Evolutionary conservation across 805 yeast species (phyloP).

Genomic region (Candida corydali): DNA sequence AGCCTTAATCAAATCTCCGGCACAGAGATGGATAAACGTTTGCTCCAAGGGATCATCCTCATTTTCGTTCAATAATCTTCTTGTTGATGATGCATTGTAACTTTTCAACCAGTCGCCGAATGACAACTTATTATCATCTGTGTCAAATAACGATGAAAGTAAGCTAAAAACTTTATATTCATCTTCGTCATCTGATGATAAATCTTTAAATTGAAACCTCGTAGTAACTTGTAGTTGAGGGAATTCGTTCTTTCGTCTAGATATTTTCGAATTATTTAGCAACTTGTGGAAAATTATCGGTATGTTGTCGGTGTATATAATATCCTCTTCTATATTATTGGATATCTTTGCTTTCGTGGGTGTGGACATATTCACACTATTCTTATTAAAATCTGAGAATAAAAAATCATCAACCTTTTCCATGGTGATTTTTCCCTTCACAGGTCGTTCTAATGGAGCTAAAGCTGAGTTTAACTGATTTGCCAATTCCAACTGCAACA

Average conservation of each 20-base stretch:
- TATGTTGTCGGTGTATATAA: conserved; percentile 10
- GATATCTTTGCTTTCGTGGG: conserved; percentile 9
- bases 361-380: conserved; percentile 9
- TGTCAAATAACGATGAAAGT: conserved; percentile 53
- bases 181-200: conserved; percentile 15
- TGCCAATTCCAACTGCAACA: conserved; percentile 54
- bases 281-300: conserved; percentile 16
- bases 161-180: conserved; percentile 46
- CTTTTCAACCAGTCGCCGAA: conserved; percentile 57
- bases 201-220: conserved; percentile 16
- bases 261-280: conserved; percentile 19
- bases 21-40: conserved; percentile 46
- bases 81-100: conserved; percentile 35
- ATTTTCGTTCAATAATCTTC: conserved; percentile 16
- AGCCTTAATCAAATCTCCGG: conserved; percentile 61
- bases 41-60: conserved; percentile 43
- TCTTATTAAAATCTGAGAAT: conserved; percentile 42
- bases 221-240: conserved; percentile 16
- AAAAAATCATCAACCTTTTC: conserved; percentile 45
- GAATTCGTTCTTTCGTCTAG: conserved; percentile 20
- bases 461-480: conserved; percentile 42
- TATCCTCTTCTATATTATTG: conserved; percentile 9
- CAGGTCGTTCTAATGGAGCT: conserved; percentile 21
- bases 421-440: conserved; percentile 16
- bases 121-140: conserved; percentile 16